Percentiles rank a stretch among this genome's conserved stretches.
These are phyloP conservation scores for Neopestalotiopsis sp. DNA, from an alignment of 2,329 filamentous ascomycete species.

Conservation along the genomic window DNA sequence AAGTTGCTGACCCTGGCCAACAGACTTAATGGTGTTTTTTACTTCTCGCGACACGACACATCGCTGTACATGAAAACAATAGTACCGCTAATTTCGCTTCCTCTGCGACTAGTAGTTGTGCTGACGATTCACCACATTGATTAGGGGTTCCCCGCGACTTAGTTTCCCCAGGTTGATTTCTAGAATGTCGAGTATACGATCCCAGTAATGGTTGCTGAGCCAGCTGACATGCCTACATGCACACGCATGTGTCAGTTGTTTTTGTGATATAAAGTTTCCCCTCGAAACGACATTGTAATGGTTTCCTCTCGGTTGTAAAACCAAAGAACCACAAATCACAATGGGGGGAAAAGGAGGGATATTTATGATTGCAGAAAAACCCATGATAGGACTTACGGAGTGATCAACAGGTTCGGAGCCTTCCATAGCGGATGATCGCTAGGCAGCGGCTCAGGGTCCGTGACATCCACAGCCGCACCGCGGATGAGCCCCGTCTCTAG, in stretches of 20 bases:
- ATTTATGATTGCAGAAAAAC: background rate
- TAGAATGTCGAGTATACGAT: conserved; percentile 32
- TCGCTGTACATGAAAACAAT: background rate
- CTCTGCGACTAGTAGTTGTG: conserved; percentile 30
- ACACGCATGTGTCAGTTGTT: background rate
- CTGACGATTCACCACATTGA: conserved; percentile 36
- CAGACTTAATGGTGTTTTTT: background rate
- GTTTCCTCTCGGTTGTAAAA: too few species aligned
- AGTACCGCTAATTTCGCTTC: background rate
- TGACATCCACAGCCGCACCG: conserved; percentile 72
- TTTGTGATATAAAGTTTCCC: background rate
- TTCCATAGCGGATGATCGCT: conserved; percentile 67
- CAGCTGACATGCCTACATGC: conserved; percentile 33
- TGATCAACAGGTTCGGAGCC: conserved; percentile 63
- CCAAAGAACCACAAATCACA: too few species aligned
- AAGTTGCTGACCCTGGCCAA: background rate
- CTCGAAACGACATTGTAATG: too few species aligned
- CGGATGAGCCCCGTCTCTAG: conserved; percentile 44
- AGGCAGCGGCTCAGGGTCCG: conserved; percentile 72
- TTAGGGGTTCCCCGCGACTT: conserved; percentile 32
- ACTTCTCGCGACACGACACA: background rate
- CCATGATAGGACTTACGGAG: conserved; percentile 23
- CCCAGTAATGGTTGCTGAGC: conserved; percentile 30
- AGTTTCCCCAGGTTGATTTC: conserved; percentile 34
- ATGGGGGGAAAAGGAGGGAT: too few species aligned